Evolutionary conservation across 176 grass and related monocot species (phyloP).

Genomic region (Lolium perenne): DNA sequence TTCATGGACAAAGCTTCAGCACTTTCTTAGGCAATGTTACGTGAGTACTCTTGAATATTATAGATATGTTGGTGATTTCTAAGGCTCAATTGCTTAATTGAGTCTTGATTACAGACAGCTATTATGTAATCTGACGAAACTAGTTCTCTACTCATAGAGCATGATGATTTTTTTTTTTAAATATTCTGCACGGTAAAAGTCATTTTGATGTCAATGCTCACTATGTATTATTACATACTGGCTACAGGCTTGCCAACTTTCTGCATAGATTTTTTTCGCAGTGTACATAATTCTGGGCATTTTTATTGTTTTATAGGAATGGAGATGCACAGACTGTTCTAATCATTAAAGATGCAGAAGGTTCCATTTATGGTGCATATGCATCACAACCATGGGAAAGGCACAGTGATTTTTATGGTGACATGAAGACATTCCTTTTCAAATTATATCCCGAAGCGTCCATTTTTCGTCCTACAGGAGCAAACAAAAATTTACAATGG

Average conservation of each 20-base stretch:
- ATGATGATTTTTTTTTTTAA: no score
- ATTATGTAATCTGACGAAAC: slow-evolving; percentile 5
- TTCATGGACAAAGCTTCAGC: slow-evolving; percentile 93
- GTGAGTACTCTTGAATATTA: slow-evolving; percentile 59
- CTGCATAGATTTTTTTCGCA: not conserved
- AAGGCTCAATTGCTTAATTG: slow-evolving; percentile 1
- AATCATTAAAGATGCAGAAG: slow-evolving; percentile 88
- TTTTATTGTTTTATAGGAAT: slow-evolving; percentile 54
- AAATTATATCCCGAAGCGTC: slow-evolving; percentile 79
- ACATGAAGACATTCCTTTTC: slow-evolving; percentile 97
- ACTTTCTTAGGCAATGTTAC: slow-evolving; percentile 93
- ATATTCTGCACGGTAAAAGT: not conserved
- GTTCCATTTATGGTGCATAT: slow-evolving; percentile 81
- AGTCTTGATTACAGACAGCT: not conserved
- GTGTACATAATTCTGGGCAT: slow-evolving; percentile 21
- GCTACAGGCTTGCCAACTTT: not conserved
- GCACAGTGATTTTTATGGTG: slow-evolving; percentile 93
- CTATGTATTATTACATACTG: not conserved
- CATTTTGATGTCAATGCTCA: slow-evolving; percentile 10
- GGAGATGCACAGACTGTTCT: slow-evolving; percentile 76
- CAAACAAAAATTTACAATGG: slow-evolving; percentile 93
- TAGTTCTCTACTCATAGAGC: not conserved
- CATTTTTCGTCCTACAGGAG: slow-evolving; percentile 88
- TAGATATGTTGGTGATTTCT: slow-evolving; percentile 9
- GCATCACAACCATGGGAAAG: slow-evolving; percentile 92